A percentile compares a stretch with the other conserved stretches of the same genome.
Evolutionary conservation across 495 filamentous ascomycete species (phyloP).

Genomic region (Xanthoparmelia taractica): DNA sequence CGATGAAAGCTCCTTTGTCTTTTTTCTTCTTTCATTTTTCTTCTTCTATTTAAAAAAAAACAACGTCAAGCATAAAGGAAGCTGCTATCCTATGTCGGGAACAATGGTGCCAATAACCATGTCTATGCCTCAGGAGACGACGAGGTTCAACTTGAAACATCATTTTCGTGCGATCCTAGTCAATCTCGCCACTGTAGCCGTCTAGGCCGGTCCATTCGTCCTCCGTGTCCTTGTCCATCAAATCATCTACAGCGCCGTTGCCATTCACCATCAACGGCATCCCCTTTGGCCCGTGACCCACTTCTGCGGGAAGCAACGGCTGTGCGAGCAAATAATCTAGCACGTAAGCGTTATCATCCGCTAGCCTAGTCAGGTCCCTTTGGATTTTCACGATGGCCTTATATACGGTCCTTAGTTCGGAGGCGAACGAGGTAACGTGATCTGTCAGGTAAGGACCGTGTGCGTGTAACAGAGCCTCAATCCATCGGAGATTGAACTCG

Average conservation of each 20-base stretch:
- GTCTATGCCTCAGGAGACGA: background rate
- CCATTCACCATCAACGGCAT: background rate
- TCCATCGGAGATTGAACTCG: slow-evolving; percentile 89
- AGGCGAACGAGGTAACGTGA: slow-evolving; percentile 62
- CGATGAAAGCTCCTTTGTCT: background rate
- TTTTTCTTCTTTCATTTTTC: background rate
- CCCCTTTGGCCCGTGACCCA: background rate
- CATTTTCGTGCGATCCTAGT: background rate
- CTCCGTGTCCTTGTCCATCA: slow-evolving; percentile 10
- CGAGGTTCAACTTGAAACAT: background rate
- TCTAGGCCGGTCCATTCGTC: slow-evolving; percentile 17
- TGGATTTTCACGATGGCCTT: slow-evolving; percentile 70
- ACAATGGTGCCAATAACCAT: background rate
- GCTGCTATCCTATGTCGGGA: background rate
- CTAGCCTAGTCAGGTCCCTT: slow-evolving; percentile 62
- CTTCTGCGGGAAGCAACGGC: background rate
- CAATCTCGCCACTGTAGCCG: background rate
- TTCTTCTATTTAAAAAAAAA: no score
- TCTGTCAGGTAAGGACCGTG: slow-evolving; percentile 81
- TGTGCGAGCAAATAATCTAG: slow-evolving; percentile 65
- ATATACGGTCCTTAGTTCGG: slow-evolving; percentile 72
- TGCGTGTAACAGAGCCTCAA: slow-evolving; percentile 70
- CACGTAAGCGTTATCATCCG: slow-evolving; percentile 78
- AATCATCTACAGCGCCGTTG: background rate
- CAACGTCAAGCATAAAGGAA: no score